Conservation (phyloP, 2,329 filamentous ascomycete genomes). For the Cordyceps cateniannulata region DNA sequence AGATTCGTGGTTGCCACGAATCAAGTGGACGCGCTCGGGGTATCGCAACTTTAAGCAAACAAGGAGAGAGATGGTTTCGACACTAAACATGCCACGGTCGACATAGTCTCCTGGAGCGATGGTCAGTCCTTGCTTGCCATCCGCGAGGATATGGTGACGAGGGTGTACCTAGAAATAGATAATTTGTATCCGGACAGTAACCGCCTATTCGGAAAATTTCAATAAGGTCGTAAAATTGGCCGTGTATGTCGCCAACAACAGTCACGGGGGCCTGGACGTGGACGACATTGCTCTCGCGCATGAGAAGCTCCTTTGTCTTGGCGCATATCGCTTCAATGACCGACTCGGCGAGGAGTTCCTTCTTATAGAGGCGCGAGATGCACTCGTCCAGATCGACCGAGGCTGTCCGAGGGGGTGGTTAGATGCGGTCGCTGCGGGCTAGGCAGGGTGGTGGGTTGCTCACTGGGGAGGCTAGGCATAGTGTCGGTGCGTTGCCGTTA, state of each 20-base stretch:
- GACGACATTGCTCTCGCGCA: conserved; percentile 99
- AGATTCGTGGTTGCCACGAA: conserved; percentile 98
- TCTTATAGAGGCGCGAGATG: conserved; percentile 93
- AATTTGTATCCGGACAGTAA: conserved; percentile 96
- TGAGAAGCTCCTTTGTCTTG: conserved; percentile 96
- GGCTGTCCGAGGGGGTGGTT: conserved; percentile 42
- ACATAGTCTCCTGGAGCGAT: conserved; percentile 77
- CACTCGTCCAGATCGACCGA: conserved; percentile 98
- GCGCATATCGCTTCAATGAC: conserved; percentile 99
- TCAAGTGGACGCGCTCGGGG: conserved; percentile 94
- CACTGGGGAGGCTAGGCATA: conserved; percentile 55
- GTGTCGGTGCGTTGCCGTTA: conserved; percentile 9
- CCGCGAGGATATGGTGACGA: background rate
- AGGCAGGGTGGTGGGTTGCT: conserved; percentile 19
- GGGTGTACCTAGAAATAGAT: conserved; percentile 89
- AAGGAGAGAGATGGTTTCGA: conserved; percentile 94
- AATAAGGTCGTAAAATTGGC: conserved; percentile 98
- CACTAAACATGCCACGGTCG: conserved; percentile 96
- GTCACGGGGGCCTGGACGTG: conserved; percentile 94
- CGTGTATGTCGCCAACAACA: conserved; percentile 96
- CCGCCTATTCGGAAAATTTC: conserved; percentile 99
- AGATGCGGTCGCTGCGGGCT: background rate
- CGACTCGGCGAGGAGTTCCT: conserved; percentile 92
- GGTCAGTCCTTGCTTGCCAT: background rate
- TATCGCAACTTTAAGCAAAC: conserved; percentile 98